A percentile compares a stretch with the other conserved stretches of the same genome.
phyloP scores from a whole-genome alignment of 2,329 filamentous ascomycete species.

The Tolypocladium sp. region DNA sequence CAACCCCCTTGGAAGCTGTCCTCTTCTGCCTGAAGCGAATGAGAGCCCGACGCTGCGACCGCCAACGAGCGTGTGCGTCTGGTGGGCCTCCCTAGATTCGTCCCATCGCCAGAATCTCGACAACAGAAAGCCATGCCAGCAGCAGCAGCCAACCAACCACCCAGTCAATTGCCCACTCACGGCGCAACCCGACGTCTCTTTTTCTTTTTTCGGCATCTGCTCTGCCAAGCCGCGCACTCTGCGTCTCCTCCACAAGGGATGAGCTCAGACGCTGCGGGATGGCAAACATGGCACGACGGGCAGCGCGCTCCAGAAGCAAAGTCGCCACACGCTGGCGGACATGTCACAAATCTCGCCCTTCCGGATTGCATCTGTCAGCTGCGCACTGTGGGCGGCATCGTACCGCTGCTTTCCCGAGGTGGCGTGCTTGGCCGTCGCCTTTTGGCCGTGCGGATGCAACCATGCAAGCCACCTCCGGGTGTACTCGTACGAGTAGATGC shows the following conservation, averaged over 20 bases:
- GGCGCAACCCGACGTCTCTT: no score
- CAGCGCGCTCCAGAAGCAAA: neutral
- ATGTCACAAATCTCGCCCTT: neutral
- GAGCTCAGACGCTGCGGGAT: neutral
- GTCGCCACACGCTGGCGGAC: neutral
- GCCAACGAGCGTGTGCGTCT: no score
- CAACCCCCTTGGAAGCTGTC: no score
- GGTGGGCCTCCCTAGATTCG: no score
- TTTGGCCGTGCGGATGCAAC: neutral
- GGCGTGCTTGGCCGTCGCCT: neutral
- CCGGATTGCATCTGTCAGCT: neutral
- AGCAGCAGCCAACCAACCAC: no score
- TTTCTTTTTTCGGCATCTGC: neutral
- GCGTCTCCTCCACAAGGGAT: neutral
- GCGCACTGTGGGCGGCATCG: neutral
- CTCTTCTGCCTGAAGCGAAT: neutral
- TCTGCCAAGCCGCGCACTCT: neutral
- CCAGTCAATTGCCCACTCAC: no score
- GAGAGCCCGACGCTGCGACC: no score
- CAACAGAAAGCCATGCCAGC: neutral
- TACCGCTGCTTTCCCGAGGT: neutral
- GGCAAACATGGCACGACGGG: neutral
- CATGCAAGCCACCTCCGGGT: slow-evolving; percentile 4
- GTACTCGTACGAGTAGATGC: neutral
- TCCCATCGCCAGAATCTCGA: neutral